A percentile compares a stretch with the other conserved stretches of the same genome.
These are phyloP conservation scores for Thielaviopsis euricoi DNA, from an alignment of 2,329 filamentous ascomycete genomes.

Conservation along the genomic window DNA sequence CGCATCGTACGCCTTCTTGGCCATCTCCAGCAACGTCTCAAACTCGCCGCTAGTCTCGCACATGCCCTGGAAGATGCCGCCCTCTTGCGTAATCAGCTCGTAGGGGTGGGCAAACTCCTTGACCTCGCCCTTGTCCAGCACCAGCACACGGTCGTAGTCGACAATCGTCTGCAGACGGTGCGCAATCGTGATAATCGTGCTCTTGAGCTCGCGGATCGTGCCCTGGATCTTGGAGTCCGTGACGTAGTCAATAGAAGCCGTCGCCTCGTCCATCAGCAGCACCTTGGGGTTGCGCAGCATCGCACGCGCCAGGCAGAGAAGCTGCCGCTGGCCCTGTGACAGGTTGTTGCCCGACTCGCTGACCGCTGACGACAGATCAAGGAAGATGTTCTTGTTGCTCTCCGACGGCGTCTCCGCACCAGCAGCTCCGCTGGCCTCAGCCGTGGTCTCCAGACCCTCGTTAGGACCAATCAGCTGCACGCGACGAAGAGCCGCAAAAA, in stretches of 20 bases:
- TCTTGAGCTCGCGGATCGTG: conserved; percentile 81
- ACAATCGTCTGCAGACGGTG: conserved; percentile 93
- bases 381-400: conserved; percentile 90
- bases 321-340: conserved; percentile 88
- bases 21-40: conserved; percentile 32
- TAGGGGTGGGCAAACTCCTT: conserved; percentile 86
- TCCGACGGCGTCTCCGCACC: conserved; percentile 21
- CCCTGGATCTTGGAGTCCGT: conserved; percentile 94
- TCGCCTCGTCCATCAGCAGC: conserved; percentile 98
- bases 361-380: conserved; percentile 67
- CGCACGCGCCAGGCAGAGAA: conserved; percentile 82
- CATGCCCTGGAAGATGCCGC: conserved; percentile 47
- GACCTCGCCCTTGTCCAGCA: conserved; percentile 76
- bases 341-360: conserved; percentile 86
- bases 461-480: conserved; percentile 69
- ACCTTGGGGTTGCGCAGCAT: conserved; percentile 84
- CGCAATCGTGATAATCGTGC: conserved; percentile 92
- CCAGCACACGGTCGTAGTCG: conserved; percentile 93
- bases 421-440: conserved; percentile 1
- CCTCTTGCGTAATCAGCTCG: conserved; percentile 56
- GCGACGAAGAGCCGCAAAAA: conserved; percentile 70
- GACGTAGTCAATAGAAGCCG: conserved; percentile 89
- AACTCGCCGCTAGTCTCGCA: conserved; percentile 47
- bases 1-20: conserved; percentile 36
- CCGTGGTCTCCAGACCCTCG: conserved; percentile 20